phyloP scores from a whole-genome alignment of 768 basidiomycete species.

The Hortiboletus flavorubellus region DNA sequence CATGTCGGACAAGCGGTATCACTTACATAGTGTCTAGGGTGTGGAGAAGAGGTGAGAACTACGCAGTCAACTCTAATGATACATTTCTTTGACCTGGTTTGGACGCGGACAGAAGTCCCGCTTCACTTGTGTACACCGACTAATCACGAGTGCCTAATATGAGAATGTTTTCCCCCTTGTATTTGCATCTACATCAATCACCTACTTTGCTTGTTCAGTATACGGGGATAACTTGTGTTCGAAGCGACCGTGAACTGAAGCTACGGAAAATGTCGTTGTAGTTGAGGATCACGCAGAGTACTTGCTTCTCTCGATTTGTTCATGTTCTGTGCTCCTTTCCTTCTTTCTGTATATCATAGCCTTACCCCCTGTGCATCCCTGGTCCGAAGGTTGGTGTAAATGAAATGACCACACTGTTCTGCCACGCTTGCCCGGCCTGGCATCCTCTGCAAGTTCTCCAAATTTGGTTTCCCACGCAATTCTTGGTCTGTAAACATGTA shows the following conservation, averaged over 20 bases:
- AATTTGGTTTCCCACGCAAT: too few species aligned
- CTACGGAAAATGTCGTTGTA: background rate
- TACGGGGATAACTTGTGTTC: conserved; percentile 18
- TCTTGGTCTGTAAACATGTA: too few species aligned
- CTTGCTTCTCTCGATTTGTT: too few species aligned
- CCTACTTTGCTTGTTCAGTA: background rate
- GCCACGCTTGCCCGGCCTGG: too few species aligned
- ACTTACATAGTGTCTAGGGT: background rate
- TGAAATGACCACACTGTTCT: too few species aligned
- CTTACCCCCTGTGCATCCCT: too few species aligned
- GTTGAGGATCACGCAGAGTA: too few species aligned
- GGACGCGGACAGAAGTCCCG: background rate
- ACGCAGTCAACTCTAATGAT: background rate
- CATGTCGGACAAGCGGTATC: too few species aligned
- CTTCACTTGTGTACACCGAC: background rate
- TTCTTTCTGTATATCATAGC: background rate
- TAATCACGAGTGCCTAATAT: background rate
- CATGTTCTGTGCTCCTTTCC: background rate
- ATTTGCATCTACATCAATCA: background rate
- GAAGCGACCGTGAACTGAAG: background rate
- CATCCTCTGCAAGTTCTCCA: too few species aligned
- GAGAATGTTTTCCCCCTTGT: background rate
- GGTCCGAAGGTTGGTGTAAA: too few species aligned
- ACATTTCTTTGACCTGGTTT: background rate
- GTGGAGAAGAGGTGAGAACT: conserved; percentile 4